Base-by-base conservation (phyloP, 495 filamentous ascomycete genomes). In the Staphylotrichum longicolle region DNA sequence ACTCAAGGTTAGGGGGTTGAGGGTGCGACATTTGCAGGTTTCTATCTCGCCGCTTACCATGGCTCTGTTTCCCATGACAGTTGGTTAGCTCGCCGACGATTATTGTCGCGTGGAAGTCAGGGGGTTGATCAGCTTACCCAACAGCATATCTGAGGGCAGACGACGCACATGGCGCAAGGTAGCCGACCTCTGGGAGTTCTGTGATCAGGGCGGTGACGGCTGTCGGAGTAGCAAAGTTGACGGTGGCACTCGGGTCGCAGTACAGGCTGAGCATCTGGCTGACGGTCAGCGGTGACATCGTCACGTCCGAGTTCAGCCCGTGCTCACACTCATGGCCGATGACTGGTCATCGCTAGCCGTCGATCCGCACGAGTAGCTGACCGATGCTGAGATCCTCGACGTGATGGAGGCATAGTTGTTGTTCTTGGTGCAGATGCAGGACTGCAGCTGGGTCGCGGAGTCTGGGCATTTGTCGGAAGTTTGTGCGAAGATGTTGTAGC, bases 341-440 rank as follows among this genome's bases (percentile, higher is more conserved):
- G 72, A 57, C 27, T 79, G 74, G 52, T 82, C 78, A 6, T 76
- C 77, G n/a, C 67, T 73, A 0, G 79, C 78, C 1, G 73, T 75
- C 12, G 68, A 65, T 7, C 75, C 75, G 44, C 80, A 83, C 15
- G 65, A 71, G 47, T 72, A 68, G 57, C 66, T 72, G 32, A 83
- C 63, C 4, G 70, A 74, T 0, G 60, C 51, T 0, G 78, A 76
- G 10, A 82, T 69, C 8, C 42, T 63, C 5, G 69, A 66, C 33
- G 70, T 66, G 54, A 82, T 70, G 7, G 73, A 74, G 7, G 65
- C 70, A n/a, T 74, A 70, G 65, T 78, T 78, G 47, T 73, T 69
- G 66, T 79, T 74, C 61, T 82, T 77, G 53, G 77, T 78, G 67
- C 80, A 83, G 35, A 79, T 70, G 42, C 80, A 83, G 8, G 71